A percentile compares a stretch with the other conserved stretches of the same genome.
Evolutionary conservation across 2,329 filamentous ascomycete genomes (phyloP).

Genomic region (Cercospora janseana): DNA sequence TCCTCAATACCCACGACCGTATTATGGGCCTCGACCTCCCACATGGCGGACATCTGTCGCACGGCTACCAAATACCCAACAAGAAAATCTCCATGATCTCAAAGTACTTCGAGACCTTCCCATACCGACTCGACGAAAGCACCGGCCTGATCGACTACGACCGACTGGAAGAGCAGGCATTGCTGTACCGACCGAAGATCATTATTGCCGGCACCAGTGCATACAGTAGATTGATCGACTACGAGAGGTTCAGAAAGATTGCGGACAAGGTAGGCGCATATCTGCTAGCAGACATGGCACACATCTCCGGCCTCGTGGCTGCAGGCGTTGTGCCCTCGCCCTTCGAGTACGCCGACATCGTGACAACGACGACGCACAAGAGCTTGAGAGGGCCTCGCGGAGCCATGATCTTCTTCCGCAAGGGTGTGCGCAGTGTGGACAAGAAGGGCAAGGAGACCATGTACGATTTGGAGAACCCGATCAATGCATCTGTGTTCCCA

Average conservation of each 20-base stretch:
- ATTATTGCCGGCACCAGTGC: slow-evolving; percentile 93
- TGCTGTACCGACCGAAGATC: slow-evolving; percentile 90
- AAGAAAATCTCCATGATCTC: slow-evolving; percentile 99
- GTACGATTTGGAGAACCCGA: slow-evolving; percentile 89
- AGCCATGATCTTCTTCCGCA: slow-evolving; percentile 98
- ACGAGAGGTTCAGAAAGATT: slow-evolving; percentile 85
- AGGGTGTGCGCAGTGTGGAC: slow-evolving; percentile 79
- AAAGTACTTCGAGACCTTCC: slow-evolving; percentile 97
- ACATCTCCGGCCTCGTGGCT: slow-evolving; percentile 91
- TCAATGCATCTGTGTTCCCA: slow-evolving; percentile 96
- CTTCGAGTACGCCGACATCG: slow-evolving; percentile 86
- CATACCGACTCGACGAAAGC: slow-evolving; percentile 84
- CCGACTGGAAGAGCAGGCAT: slow-evolving; percentile 80
- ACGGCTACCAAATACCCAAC: slow-evolving; percentile 94
- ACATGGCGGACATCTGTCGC: slow-evolving; percentile 89
- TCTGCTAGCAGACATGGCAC: slow-evolving; percentile 92
- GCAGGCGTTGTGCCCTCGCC: slow-evolving; percentile 88
- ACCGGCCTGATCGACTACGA: slow-evolving; percentile 96
- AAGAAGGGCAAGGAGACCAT: slow-evolving; percentile 69
- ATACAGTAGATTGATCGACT: slow-evolving; percentile 95
- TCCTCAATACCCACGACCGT: slow-evolving; percentile 92
- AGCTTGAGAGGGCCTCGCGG: slow-evolving; percentile 90
- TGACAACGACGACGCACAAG: slow-evolving; percentile 98
- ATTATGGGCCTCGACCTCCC: slow-evolving; percentile 96
- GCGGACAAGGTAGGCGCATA: slow-evolving; percentile 83